Conservation (phyloP, 2,329 filamentous ascomycete species). For the Mollisia scopiformis region DNA sequence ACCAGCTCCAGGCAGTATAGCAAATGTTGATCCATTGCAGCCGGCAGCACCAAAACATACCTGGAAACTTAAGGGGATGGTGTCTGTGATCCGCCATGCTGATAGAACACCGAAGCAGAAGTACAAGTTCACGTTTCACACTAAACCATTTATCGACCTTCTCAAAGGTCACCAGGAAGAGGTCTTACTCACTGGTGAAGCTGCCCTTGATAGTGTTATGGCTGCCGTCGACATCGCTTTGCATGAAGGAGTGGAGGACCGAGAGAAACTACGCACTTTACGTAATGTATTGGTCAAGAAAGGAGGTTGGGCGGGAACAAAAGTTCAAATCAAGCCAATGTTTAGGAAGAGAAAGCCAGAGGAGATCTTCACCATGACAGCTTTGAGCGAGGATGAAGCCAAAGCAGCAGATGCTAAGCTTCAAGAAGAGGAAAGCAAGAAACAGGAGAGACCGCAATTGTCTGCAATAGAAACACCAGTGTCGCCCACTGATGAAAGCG, state of each 20-base stretch:
- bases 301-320: slow-evolving; percentile 91
- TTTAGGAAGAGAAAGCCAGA: slow-evolving; percentile 85
- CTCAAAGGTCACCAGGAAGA: slow-evolving; percentile 96
- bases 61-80: slow-evolving; percentile 98
- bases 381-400: slow-evolving; percentile 20
- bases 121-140: slow-evolving; percentile 99
- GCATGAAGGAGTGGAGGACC: slow-evolving; percentile 79
- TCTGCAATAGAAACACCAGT: slow-evolving; percentile 6
- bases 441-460: background rate
- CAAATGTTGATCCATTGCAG: slow-evolving; percentile 24
- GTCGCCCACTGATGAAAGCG: slow-evolving; percentile 12
- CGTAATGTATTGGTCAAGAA: slow-evolving; percentile 91
- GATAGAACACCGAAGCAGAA: slow-evolving; percentile 98
- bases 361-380: slow-evolving; percentile 43
- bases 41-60: slow-evolving; percentile 80
- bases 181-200: slow-evolving; percentile 89
- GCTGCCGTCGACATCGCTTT: slow-evolving; percentile 84
- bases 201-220: slow-evolving; percentile 85
- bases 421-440: background rate
- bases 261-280: slow-evolving; percentile 80
- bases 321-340: slow-evolving; percentile 99
- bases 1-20: slow-evolving; percentile 14
- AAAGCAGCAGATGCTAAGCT: slow-evolving; percentile 15
- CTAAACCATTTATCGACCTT: slow-evolving; percentile 91
- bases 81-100: slow-evolving; percentile 93